These are phyloP conservation scores for Leptodermis oblonga DNA, from an alignment of 257 asterid genomes.

Conservation along the genomic window DNA sequence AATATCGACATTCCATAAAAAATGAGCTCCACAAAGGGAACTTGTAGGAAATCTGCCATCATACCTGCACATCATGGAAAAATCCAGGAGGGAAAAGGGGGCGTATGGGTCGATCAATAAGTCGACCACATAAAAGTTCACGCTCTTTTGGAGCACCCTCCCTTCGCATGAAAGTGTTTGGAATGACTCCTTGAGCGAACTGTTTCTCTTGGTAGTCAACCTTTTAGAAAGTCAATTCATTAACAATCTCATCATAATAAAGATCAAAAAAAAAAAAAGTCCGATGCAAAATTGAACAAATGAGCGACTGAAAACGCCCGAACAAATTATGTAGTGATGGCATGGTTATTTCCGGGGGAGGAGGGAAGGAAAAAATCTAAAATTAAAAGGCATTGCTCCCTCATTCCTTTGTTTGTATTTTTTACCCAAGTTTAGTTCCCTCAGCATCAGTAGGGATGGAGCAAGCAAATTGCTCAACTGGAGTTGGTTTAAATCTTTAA, in stretches of 20 bases:
- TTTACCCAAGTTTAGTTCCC: neutral
- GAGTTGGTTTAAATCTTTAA: neutral
- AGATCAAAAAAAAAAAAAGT: neutral
- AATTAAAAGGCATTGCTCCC: neutral
- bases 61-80: constrained; percentile 96
- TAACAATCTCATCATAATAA: constrained; percentile 10
- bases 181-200: constrained; percentile 90
- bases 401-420: neutral
- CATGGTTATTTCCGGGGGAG: too few species aligned
- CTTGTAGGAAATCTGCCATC: constrained; percentile 8
- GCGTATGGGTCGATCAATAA: constrained; percentile 89
- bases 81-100: constrained; percentile 95
- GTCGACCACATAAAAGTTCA: constrained; percentile 90
- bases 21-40: constrained; percentile 13
- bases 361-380: neutral
- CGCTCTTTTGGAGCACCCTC: constrained; percentile 99
- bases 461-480: neutral
- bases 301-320: too few species aligned
- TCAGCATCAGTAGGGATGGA: neutral
- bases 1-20: neutral
- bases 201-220: constrained; percentile 98
- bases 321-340: neutral
- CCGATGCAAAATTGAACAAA: too few species aligned
- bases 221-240: constrained; percentile 34
- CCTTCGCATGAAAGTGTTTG: constrained; percentile 83